Evolutionary conservation across 495 filamentous ascomycete genomes (phyloP).

Genomic region (Neurospora intermedia): DNA sequence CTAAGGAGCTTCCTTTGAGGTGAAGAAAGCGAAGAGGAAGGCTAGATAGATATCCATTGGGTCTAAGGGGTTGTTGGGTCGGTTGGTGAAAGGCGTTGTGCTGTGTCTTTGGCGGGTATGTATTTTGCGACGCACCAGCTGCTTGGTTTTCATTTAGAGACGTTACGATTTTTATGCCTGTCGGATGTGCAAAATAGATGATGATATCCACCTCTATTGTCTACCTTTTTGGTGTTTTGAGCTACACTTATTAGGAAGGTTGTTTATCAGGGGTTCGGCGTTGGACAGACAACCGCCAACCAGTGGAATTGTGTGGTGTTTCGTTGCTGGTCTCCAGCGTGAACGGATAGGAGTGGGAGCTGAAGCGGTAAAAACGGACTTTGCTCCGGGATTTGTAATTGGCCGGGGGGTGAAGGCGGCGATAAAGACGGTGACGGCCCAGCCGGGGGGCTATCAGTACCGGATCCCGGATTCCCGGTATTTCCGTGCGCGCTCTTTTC

Average conservation of each 20-base stretch:
- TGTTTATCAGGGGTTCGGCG: not conserved
- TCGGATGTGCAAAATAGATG: not conserved
- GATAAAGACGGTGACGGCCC: not conserved
- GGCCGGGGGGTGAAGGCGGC: not conserved
- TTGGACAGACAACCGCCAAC: not conserved
- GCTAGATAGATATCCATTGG: not conserved
- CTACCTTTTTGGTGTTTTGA: not conserved
- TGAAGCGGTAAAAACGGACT: not conserved
- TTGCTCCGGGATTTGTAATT: not conserved
- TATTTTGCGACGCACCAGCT: not conserved
- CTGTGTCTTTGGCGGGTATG: not conserved
- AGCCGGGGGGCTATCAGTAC: not conserved
- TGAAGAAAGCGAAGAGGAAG: not conserved
- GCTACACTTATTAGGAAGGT: not conserved
- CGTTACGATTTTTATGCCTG: not conserved
- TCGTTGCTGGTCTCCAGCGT: not conserved
- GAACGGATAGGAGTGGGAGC: not conserved
- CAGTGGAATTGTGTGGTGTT: not conserved
- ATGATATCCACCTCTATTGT: not conserved
- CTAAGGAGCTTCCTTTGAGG: not conserved
- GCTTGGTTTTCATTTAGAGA: not conserved
- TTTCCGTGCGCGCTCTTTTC: not conserved
- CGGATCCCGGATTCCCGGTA: not conserved
- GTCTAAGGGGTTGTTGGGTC: not conserved
- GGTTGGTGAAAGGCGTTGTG: not conserved